Conservation (phyloP, 306 rosid species). For the Herpetospermum pedunculosum region DNA sequence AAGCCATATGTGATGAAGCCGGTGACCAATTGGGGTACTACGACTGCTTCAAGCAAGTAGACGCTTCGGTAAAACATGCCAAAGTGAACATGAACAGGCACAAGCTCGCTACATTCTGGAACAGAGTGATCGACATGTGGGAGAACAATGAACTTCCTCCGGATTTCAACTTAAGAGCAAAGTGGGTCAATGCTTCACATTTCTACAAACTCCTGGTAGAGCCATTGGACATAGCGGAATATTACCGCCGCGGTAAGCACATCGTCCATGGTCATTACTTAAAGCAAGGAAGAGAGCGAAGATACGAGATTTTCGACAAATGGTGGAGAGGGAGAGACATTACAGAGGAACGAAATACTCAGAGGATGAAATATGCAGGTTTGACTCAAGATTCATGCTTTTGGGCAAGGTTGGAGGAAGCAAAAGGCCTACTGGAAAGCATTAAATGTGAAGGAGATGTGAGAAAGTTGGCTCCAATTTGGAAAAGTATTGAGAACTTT, state of each 20-base stretch:
- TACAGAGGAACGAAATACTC: conserved; percentile 10
- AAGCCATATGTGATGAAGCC: conserved; percentile 36
- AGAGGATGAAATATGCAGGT: conserved; percentile 53
- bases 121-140: conserved; percentile 37
- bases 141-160: conserved; percentile 52
- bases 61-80: conserved; percentile 27
- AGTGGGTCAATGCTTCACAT: conserved; percentile 56
- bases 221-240: conserved; percentile 81
- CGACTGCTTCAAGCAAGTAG: conserved; percentile 55
- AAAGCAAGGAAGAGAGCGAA: conserved; percentile 48
- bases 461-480: conserved; percentile 17
- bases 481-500: conserved; percentile 40
- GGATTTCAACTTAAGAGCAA: conserved; percentile 29
- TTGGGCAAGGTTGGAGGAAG: conserved; percentile 85
- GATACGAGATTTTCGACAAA: conserved; percentile 50
- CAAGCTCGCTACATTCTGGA: conserved; percentile 66
- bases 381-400: conserved; percentile 78
- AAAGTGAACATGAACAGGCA: conserved; percentile 44
- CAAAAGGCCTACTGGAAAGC: conserved; percentile 52
- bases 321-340: conserved; percentile 49
- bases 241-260: conserved; percentile 41
- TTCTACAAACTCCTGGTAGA: conserved; percentile 60
- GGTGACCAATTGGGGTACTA: conserved; percentile 59
- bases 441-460: conserved; percentile 42
- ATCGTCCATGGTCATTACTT: conserved; percentile 51